These are phyloP conservation scores for Xylaria bambusicola DNA, from an alignment of 495 filamentous ascomycete genomes.

Conservation along the genomic window DNA sequence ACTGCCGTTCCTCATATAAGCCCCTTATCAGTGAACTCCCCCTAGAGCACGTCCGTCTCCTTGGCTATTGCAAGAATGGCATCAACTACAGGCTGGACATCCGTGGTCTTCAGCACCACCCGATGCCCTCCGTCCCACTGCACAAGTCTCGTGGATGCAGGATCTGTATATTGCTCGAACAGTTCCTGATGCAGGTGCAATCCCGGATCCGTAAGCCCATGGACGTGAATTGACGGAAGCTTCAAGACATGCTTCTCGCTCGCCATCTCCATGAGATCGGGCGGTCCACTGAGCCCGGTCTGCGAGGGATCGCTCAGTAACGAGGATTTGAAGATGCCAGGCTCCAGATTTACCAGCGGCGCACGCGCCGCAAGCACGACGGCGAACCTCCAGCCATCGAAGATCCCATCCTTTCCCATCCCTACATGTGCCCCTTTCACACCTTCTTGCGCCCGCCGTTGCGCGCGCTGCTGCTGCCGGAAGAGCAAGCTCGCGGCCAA, in stretches of 20 bases:
- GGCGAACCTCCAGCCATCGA: constrained; percentile 37
- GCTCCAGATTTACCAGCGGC: constrained; percentile 54
- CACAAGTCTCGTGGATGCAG: constrained; percentile 44
- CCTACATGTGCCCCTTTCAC: neutral
- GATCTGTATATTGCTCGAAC: constrained; percentile 51
- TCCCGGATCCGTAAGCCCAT: constrained; percentile 59
- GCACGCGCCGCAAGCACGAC: constrained; percentile 59
- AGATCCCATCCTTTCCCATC: constrained; percentile 9
- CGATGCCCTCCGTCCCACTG: constrained; percentile 66
- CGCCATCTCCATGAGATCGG: constrained; percentile 32
- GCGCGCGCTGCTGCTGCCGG: constrained; percentile 31
- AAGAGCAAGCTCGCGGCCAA: constrained; percentile 51
- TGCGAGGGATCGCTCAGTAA: constrained; percentile 24
- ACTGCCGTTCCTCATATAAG: too few species aligned
- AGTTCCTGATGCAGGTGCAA: constrained; percentile 54
- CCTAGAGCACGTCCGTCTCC: constrained; percentile 26
- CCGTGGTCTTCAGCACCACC: constrained; percentile 56
- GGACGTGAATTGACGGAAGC: constrained; percentile 66
- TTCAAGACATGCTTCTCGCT: constrained; percentile 27
- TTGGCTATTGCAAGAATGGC: constrained; percentile 47
- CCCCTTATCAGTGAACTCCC: too few species aligned
- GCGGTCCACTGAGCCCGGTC: constrained; percentile 20
- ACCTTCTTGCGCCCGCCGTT: neutral
- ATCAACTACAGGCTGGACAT: constrained; percentile 52
- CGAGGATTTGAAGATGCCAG: constrained; percentile 25